Conservation (phyloP, 805 yeast species). For the Tetrapisispora phaffii region DNA sequence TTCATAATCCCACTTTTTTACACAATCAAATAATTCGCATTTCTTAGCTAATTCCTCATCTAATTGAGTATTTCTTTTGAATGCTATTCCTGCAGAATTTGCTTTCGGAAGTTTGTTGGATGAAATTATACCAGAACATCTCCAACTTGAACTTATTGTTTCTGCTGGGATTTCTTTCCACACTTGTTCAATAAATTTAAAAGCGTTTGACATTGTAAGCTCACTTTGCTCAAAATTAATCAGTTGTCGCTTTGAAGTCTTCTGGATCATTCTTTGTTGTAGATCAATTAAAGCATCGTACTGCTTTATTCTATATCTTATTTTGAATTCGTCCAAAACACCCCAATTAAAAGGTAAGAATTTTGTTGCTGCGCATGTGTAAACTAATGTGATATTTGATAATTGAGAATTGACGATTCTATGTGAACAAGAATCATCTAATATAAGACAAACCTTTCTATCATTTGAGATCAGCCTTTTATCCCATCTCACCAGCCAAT, state of each 20-base stretch:
- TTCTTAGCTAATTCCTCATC: conserved; percentile 34
- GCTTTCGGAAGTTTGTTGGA: conserved; percentile 17
- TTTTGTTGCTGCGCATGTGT: conserved; percentile 31
- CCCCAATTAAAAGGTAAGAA: conserved; percentile 59
- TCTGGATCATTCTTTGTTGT: conserved; percentile 17
- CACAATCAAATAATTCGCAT: conserved; percentile 40
- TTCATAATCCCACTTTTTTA: conserved; percentile 48
- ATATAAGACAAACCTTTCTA: conserved; percentile 43
- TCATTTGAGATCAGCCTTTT: conserved; percentile 41
- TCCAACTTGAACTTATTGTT: conserved; percentile 35
- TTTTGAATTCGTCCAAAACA: conserved; percentile 50
- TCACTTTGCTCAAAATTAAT: conserved; percentile 33
- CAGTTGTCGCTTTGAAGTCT: conserved; percentile 11
- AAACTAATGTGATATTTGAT: conserved; percentile 33
- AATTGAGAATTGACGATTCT: conserved; percentile 46
- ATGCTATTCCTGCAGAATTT: conserved; percentile 10
- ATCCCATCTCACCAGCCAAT: conserved; percentile 50
- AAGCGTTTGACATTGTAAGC: conserved; percentile 44
- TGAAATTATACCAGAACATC: conserved; percentile 36
- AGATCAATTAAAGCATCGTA: conserved; percentile 33
- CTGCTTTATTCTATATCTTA: conserved; percentile 48
- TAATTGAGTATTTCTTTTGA: conserved; percentile 30
- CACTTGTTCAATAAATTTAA: conserved; percentile 47
- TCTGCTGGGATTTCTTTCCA: conserved; percentile 39
- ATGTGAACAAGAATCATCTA: conserved; percentile 58